phyloP scores from a whole-genome alignment of 2,329 filamentous ascomycete species.

The Neurospora sp. region DNA sequence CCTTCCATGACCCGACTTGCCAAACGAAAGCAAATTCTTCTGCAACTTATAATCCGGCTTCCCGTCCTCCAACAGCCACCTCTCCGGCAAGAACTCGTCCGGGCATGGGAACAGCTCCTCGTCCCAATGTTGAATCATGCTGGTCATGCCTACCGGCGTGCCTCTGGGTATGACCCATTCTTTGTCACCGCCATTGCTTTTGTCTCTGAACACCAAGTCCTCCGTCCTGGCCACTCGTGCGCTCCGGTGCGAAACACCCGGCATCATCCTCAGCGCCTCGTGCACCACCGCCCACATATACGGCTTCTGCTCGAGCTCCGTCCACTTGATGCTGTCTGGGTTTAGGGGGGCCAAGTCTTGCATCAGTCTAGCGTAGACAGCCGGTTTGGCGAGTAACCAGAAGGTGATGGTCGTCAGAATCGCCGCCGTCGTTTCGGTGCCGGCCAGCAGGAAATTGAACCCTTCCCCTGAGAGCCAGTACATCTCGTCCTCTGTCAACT shows the following conservation, averaged over 20 bases:
- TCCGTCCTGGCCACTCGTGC: constrained; percentile 11
- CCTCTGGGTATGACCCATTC: constrained; percentile 19
- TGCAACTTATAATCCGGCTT: constrained; percentile 19
- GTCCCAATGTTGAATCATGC: constrained; percentile 23
- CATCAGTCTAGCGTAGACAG: constrained; percentile 15
- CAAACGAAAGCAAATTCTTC: constrained; percentile 10
- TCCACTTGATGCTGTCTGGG: constrained; percentile 15
- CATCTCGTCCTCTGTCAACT: constrained; percentile 11
- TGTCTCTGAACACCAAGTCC: constrained; percentile 18
- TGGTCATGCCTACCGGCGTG: constrained; percentile 25
- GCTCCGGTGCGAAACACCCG: constrained; percentile 17
- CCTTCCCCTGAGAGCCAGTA: constrained; percentile 13
- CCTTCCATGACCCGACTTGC: constrained; percentile 6
- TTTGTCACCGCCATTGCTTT: constrained; percentile 9
- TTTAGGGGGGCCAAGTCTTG: constrained; percentile 13
- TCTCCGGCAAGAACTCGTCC: constrained; percentile 12
- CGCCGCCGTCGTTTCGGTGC: constrained; percentile 15
- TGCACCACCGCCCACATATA: constrained; percentile 23
- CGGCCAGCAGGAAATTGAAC: constrained; percentile 13
- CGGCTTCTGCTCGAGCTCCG: constrained; percentile 19
- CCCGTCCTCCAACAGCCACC: constrained; percentile 19
- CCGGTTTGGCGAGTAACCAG: constrained; percentile 17
- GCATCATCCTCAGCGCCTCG: constrained; percentile 22
- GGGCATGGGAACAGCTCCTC: constrained; percentile 18
- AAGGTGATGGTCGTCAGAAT: constrained; percentile 19